phyloP scores from a whole-genome alignment of 2,329 filamentous ascomycete genomes.

The Trichoderma sp. region DNA sequence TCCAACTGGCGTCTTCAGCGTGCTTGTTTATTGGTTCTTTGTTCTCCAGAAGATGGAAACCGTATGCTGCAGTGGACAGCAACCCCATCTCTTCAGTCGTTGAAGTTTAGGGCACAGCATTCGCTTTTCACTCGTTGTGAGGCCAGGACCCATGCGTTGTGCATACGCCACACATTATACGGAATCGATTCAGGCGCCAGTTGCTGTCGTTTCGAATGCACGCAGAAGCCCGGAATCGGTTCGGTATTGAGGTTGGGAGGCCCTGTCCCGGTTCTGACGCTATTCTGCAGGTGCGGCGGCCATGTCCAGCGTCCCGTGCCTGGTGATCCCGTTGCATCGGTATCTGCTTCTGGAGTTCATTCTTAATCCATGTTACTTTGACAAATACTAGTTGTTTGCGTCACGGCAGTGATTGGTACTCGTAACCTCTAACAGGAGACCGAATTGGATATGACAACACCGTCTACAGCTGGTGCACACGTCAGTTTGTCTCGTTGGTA shows the following conservation, averaged over 20 bases:
- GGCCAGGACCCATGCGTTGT: not conserved
- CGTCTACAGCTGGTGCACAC: not conserved
- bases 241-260: not conserved
- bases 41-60: not conserved
- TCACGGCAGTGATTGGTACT: not conserved
- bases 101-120: not conserved
- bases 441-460: not conserved
- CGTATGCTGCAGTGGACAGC: not conserved
- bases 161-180: not conserved
- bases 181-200: not conserved
- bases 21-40: not conserved
- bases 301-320: slow-evolving; percentile 1
- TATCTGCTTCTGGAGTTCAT: not conserved
- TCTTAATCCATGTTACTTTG: not conserved
- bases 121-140: not conserved
- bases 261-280: not conserved
- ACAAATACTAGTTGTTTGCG: not conserved
- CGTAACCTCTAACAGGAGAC: not conserved
- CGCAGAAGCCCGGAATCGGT: not conserved
- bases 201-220: not conserved
- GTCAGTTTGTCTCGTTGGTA: not conserved
- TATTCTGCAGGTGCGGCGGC: slow-evolving; percentile 1
- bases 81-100: not conserved
- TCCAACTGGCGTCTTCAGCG: not conserved
- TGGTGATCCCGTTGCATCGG: slow-evolving; percentile 10